Percentiles rank a stretch among this genome's conserved stretches.
phyloP scores from a whole-genome alignment of 192 early-diverging fungal genomes.

The Coemansia asiatica region DNA sequence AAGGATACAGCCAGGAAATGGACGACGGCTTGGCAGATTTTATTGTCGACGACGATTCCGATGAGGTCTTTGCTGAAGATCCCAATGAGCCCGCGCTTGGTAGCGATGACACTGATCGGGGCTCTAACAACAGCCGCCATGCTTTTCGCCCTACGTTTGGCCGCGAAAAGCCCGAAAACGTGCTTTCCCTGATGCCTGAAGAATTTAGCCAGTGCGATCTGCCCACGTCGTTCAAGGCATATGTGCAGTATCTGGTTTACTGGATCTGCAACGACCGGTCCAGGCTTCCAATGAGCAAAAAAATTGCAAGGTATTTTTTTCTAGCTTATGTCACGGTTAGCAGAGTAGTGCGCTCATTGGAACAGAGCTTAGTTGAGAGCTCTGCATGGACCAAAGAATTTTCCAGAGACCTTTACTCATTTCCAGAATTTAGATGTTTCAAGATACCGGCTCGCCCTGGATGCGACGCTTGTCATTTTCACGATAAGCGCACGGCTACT shows the following conservation, averaged over 20 bases:
- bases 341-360: conserved; percentile 39
- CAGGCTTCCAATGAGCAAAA: conserved; percentile 15
- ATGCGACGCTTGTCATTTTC: conserved; percentile 51
- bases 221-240: conserved; percentile 44
- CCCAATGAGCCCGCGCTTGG: not conserved
- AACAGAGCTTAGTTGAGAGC: conserved; percentile 48
- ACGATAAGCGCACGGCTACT: conserved; percentile 40
- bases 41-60: conserved; percentile 38
- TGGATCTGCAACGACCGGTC: conserved; percentile 43
- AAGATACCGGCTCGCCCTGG: conserved; percentile 25
- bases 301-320: conserved; percentile 40
- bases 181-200: conserved; percentile 31
- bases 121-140: not conserved
- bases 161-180: conserved; percentile 2
- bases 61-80: not conserved
- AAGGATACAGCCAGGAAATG: conserved; percentile 28
- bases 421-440: conserved; percentile 16
- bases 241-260: conserved; percentile 49
- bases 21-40: conserved; percentile 47
- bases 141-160: conserved; percentile 11
- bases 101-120: not conserved
- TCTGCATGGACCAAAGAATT: conserved; percentile 45
- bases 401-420: conserved; percentile 22
- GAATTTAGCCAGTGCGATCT: conserved; percentile 46
- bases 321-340: conserved; percentile 40